Base-by-base conservation (phyloP, 2,329 filamentous ascomycete species). In the Graphilbum ipis-grandicollis region DNA sequence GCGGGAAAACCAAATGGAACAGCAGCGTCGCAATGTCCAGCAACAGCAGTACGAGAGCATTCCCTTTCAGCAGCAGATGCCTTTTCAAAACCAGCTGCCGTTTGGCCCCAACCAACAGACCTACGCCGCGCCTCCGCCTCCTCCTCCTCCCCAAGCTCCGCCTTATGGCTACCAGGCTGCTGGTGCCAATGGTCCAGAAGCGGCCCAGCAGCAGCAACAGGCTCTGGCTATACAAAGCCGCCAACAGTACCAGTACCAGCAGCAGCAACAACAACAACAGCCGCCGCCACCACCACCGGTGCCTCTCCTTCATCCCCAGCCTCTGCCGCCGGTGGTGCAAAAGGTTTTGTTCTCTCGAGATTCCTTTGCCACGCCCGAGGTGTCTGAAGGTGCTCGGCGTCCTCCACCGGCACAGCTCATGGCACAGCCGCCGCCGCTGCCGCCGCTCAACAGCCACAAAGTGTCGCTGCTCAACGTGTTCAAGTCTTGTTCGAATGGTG, bases 381-480 rank as follows among this genome's bases (percentile, higher is more conserved):
- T 35, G 22, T 14, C 15, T 5, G 33, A 35, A 7, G 23, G 14
- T n/a, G n/a, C n/a, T 4, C 19, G 23, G 15, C 33, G 23, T 21
- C 7, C 13, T 17, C 3, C 26, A 4, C 5, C 5, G 29, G 8
- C 14, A 19, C 22, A 9, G n/a, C 36, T 15, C 17, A 31, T 18
- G 21, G 19, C 10, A 8, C 33, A 28, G 18, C 36, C 29, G 26
- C 31, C 35, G n/a, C 18, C 15, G 4, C 32, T 36, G 9, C 25
- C 33, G 12, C 28, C 15, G 5, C 32, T 36, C 21, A 52, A 46
- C n/a, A 50, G 37, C 31, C 56, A 59, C 22, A 48, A 51, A 1
- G 49, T 51, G 41, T 51, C 55, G n/a, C 41, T 65, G 5, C 47
- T 65, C 21, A 58, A 51, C 34, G 51, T 57, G 8, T 55, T 65